Evolutionary conservation across 129 eudicot genomes (phyloP).

Genomic region (Tagetes patula): DNA sequence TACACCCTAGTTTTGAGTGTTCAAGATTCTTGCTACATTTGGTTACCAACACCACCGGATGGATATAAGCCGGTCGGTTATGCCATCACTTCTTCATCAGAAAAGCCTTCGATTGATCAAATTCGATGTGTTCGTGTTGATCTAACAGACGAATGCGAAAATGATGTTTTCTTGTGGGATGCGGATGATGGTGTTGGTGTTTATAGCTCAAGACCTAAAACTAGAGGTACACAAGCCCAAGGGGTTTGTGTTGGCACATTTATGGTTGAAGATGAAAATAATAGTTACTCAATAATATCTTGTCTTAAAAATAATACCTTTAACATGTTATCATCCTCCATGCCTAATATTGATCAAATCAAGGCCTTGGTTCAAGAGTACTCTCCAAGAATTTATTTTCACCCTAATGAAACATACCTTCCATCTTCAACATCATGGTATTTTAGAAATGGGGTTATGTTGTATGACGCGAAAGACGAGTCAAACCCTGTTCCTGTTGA

Average conservation of each 20-base stretch:
- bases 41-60: conserved; percentile 52
- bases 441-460: conserved; percentile 39
- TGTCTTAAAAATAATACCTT: conserved; percentile 49
- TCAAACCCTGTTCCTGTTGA: conserved; percentile 36
- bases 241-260: conserved; percentile 51
- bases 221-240: conserved; percentile 41
- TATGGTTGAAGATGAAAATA: conserved; percentile 15
- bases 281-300: conserved; percentile 25
- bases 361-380: conserved; percentile 37
- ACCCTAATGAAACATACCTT: conserved; percentile 46
- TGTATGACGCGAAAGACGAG: conserved; percentile 38
- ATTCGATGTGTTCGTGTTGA: conserved; percentile 48
- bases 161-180: conserved; percentile 43
- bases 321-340: conserved; percentile 24
- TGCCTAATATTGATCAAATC: conserved; percentile 44
- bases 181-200: conserved; percentile 34
- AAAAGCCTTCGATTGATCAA: conserved; percentile 48
- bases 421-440: conserved; percentile 49
- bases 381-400: conserved; percentile 45
- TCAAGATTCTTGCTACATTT: conserved; percentile 50
- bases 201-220: conserved; percentile 39
- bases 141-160: conserved; percentile 47
- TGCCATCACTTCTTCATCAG: conserved; percentile 42
- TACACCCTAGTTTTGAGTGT: conserved; percentile 46
- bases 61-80: conserved; percentile 54